Conservation (phyloP, 78 protist species). For the Dictyostelium brefeldianum region DNA sequence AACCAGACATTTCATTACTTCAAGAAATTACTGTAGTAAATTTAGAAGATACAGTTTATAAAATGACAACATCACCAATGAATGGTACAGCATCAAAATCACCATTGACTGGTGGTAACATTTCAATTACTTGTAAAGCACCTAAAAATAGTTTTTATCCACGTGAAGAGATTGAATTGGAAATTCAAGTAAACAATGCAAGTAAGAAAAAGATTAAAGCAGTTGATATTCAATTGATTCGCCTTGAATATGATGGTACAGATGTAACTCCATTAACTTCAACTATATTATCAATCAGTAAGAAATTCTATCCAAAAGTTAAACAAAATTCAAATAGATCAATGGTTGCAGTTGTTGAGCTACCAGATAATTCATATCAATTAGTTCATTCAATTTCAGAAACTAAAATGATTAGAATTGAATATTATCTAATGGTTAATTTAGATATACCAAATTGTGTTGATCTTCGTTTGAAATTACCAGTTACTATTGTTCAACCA, state of each 20-base stretch:
- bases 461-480: constrained; percentile 14
- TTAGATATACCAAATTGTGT: constrained; percentile 47
- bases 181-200: background rate
- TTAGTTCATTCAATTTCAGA: background rate
- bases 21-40: constrained; percentile 16
- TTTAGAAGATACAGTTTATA: constrained; percentile 38
- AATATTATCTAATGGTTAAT: background rate
- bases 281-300: background rate
- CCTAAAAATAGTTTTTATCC: constrained; percentile 12
- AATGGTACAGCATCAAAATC: constrained; percentile 26
- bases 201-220: constrained; percentile 30
- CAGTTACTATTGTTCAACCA: constrained; percentile 2
- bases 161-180: constrained; percentile 52
- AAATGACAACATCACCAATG: constrained; percentile 9
- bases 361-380: background rate
- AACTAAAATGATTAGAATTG: constrained; percentile 4
- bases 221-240: background rate
- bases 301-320: constrained; percentile 8
- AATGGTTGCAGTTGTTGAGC: background rate
- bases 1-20: background rate
- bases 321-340: background rate
- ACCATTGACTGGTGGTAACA: constrained; percentile 44
- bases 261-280: background rate
- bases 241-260: background rate
- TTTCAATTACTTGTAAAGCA: background rate